Evolutionary conservation across 148 eudicot species (phyloP), one percentile per base, ranked within the genome.

Genomic region (Salicornia ramosissima): DNA sequence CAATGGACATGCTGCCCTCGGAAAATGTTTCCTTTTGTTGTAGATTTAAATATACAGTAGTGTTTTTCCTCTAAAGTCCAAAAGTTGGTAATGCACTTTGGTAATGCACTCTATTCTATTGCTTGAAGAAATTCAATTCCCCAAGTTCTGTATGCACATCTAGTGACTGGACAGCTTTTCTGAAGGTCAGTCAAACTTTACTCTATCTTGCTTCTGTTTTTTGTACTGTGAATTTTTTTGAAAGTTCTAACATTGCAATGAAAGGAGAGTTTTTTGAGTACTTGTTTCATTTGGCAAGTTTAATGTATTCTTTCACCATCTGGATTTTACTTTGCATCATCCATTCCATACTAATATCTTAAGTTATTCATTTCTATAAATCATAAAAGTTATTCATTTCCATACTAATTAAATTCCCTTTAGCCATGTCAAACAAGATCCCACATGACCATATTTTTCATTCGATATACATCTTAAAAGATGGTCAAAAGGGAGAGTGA

Each of bases 81-180:
- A n/a, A n/a, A n/a, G n/a, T n/a, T n/a, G n/a, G n/a, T n/a, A n/a
- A n/a, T n/a, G 31, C 18, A 40, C 47, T 52, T 55, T 74, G 60
- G 36, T 79, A 31, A 66, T 42, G 14, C 51, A 42, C 39, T 69
- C 10, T 33, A 26, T 71, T 67, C 62, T 40, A 33, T 67, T 80
- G 69, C 59, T 78, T 64, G 73, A 57, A 94, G 98, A 94, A 94
- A 87, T 85, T 94, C 81, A 94, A 87, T 76, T 94, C 97, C 42
- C 97, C 98, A 66, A 90, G 97, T 80, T 88, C 97, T 46, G 75
- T 81, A 78, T 94, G 97, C 81, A 90, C 96, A 47, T 75, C 79
- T 72, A 79, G 84, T 82, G 98, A 94, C 69, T 94, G 98, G 98
- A 80, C 88, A 69, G 77, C 97, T 47, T 87, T 94, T 79, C 64